A percentile compares a stretch with the other conserved stretches of the same genome.
Evolutionary conservation across 495 filamentous ascomycete species (phyloP).

Genomic region (Margaritispora aquatica): DNA sequence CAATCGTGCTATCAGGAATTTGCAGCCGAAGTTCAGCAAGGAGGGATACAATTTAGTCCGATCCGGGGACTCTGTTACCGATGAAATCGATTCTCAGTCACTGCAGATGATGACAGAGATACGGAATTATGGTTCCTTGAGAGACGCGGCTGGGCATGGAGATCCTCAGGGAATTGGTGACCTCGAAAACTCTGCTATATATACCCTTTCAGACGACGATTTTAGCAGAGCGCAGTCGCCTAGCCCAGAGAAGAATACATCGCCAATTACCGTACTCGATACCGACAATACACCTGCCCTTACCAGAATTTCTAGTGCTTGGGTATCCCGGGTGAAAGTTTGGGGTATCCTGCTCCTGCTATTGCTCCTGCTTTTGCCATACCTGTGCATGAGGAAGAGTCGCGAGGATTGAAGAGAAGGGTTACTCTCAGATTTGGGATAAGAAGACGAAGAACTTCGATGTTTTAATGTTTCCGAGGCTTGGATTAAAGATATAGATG

Average conservation of each 20-base stretch:
- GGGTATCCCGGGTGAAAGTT: too few species aligned
- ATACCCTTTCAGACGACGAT: not conserved
- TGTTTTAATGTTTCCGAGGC: not conserved
- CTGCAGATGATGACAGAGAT: not conserved
- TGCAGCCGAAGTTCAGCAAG: not conserved
- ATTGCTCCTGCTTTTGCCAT: not conserved
- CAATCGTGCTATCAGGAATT: not conserved
- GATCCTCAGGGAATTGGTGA: not conserved
- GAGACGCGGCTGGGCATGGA: too few species aligned
- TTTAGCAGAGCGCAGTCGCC: not conserved
- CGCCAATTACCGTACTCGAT: not conserved
- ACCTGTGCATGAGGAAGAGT: not conserved
- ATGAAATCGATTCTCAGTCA: not conserved
- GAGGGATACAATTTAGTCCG: not conserved
- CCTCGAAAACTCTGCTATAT: not conserved
- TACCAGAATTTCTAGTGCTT: too few species aligned
- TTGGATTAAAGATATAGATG: too few species aligned
- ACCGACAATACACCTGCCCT: too few species aligned
- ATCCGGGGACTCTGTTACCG: not conserved
- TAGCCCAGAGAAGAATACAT: not conserved
- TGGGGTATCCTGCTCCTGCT: too few species aligned
- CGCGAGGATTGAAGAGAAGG: not conserved
- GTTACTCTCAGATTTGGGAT: not conserved
- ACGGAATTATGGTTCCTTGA: too few species aligned
- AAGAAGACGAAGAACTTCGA: not conserved